Evolutionary conservation across 495 filamentous ascomycete genomes (phyloP).

Genomic region (Hyaloscypha hepaticicola): DNA sequence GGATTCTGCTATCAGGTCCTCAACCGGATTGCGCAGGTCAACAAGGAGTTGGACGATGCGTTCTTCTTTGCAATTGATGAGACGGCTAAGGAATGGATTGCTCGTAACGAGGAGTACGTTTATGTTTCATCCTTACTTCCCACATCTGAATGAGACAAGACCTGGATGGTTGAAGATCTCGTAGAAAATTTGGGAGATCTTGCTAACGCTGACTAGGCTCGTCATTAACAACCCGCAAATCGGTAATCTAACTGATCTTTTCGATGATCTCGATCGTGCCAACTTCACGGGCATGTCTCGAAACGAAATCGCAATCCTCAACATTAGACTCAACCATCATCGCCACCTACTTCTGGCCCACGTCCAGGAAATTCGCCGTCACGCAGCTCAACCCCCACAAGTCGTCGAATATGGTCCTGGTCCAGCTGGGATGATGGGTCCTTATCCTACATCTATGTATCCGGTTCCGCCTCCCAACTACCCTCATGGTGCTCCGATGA

Average conservation of each 20-base stretch:
- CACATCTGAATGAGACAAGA: too few relatives aligned
- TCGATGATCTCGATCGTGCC: background rate
- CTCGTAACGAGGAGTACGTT: background rate
- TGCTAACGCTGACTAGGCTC: background rate
- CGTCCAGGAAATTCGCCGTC: background rate
- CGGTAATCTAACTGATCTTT: conserved; percentile 3
- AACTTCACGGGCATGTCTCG: background rate
- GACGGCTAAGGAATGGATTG: conserved; percentile 18
- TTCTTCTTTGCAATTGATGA: conserved; percentile 1
- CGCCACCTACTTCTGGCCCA: background rate
- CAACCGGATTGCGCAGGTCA: conserved; percentile 5
- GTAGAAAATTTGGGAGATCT: too few relatives aligned
- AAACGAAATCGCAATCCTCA: background rate
- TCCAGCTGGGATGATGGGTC: background rate
- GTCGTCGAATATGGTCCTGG: too few relatives aligned
- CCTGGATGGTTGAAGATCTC: too few relatives aligned
- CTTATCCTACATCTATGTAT: background rate
- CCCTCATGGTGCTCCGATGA: background rate
- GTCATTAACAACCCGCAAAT: background rate
- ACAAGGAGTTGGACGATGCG: background rate
- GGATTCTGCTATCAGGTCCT: conserved; percentile 46
- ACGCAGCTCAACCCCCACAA: too few relatives aligned
- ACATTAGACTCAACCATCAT: background rate
- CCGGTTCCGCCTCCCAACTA: background rate
- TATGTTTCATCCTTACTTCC: background rate